Evolutionary conservation across 805 yeast genomes (phyloP).

Genomic region (Blastobotrys muscicola): DNA sequence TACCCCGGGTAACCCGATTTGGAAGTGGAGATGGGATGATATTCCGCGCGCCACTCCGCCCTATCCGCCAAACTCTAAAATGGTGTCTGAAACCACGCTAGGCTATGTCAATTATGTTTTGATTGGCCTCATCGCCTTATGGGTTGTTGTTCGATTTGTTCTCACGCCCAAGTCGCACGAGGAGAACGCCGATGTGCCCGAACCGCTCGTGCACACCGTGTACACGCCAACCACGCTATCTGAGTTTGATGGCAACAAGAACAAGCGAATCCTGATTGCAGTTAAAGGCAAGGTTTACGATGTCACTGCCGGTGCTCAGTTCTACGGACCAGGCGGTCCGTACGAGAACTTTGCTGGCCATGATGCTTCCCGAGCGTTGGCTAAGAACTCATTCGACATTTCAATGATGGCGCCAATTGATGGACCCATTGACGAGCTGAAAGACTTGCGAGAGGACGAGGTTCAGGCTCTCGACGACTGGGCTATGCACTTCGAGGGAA

Average conservation of each 20-base stretch:
- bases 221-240: constrained; percentile 71
- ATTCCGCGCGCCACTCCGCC: neutral
- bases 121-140: neutral
- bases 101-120: neutral
- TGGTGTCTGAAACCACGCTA: neutral
- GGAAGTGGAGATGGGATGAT: neutral
- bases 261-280: constrained; percentile 72
- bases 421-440: constrained; percentile 66
- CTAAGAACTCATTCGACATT: constrained; percentile 74
- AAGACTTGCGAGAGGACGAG: constrained; percentile 53
- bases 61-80: neutral
- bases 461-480: constrained; percentile 65
- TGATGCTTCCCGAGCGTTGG: constrained; percentile 90
- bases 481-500: constrained; percentile 72
- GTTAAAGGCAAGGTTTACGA: constrained; percentile 84
- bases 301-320: constrained; percentile 66
- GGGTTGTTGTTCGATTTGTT: neutral
- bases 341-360: constrained; percentile 92
- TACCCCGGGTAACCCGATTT: too few species aligned
- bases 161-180: neutral
- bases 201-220: constrained; percentile 27
- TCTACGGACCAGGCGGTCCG: constrained; percentile 95
- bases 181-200: constrained; percentile 4
- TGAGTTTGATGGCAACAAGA: constrained; percentile 72
- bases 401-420: constrained; percentile 57